Evolutionary conservation across 1,284 basidiomycete species (phyloP), one percentile per base, ranked within the genome.

Genomic region (Rhodotorula sp.): DNA sequence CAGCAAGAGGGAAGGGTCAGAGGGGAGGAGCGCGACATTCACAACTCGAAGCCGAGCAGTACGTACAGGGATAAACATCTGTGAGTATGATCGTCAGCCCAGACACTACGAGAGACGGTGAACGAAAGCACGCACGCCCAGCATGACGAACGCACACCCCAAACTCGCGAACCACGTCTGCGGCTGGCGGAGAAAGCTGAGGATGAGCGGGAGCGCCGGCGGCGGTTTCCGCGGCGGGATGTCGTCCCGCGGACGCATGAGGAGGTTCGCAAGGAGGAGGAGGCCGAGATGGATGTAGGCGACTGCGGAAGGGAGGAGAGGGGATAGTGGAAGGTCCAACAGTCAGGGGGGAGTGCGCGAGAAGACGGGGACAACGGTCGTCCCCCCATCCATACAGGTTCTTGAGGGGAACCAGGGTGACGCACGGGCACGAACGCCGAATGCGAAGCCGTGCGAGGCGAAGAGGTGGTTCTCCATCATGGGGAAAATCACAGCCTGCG

Each of bases 211-310:
- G 25, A 61, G 10, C 0, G 54, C 50, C 3, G 59, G 66, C 1
- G 53, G 53, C 41, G 41, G 46, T 25, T 50, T 59, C 25, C 63
- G 62, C n/a, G 44, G 61, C 0, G 66, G 67, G 0, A 72, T 54
- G 34, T 48, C 61, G 61, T 54, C 8, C 0, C 66, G 62, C 22
- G 70, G 66, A 4, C 61, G 66, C 55, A 69, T 67, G 48, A 67
- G 58, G 32, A 64, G 1, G 37, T 72, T 71, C 39, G 61, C 69
- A 22, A 67, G 25, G n/a, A 63, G 7, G 32, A 63, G 61, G 39
- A 54, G 41, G 53, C n/a, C 61, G 29, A 44, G 10, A 32, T 63
- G 61, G 32, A 63, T 55, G 61, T 63, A 63, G 39, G 51, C 53
- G 29, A 63, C 61, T 61, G 41, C n/a, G n/a, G 50, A n/a, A 19